Evolutionary conservation across 1,139 yeast species (phyloP).

Genomic region (Blastobotrys niveus): DNA sequence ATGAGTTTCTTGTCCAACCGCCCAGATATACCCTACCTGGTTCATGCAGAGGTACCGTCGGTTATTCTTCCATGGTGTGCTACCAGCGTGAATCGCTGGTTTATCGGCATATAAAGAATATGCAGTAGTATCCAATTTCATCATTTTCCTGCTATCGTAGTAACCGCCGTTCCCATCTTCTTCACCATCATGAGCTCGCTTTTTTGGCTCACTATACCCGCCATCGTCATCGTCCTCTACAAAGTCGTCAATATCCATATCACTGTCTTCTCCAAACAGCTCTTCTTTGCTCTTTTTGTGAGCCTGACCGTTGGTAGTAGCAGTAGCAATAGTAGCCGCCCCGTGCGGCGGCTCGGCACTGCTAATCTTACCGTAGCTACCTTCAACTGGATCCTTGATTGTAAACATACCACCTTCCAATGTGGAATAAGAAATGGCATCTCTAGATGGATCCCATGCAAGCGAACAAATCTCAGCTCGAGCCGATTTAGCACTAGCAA

Average conservation of each 20-base stretch:
- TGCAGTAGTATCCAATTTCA: neutral
- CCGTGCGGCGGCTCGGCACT: too few species aligned
- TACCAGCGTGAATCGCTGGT: constrained; percentile 64
- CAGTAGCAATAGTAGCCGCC: neutral
- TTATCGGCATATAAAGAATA: constrained; percentile 15
- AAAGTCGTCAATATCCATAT: constrained; percentile 35
- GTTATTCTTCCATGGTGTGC: constrained; percentile 70
- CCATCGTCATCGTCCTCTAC: constrained; percentile 55
- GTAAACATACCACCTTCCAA: constrained; percentile 33
- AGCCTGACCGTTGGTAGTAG: neutral
- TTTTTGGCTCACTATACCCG: constrained; percentile 35
- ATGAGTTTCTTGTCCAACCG: constrained; percentile 57
- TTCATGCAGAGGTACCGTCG: constrained; percentile 81
- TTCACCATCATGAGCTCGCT: neutral
- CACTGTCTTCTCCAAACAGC: constrained; percentile 18
- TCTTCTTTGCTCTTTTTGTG: constrained; percentile 22
- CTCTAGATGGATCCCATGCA: constrained; percentile 37
- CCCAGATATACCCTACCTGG: constrained; percentile 75
- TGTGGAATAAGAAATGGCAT: constrained; percentile 33
- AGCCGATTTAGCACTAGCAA: constrained; percentile 1
- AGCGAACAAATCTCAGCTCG: constrained; percentile 17
- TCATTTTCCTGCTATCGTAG: neutral
- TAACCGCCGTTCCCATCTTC: constrained; percentile 1
- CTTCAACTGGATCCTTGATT: constrained; percentile 14
- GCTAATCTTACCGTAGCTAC: neutral